These are phyloP conservation scores for Annulohypoxylon bovei DNA, from an alignment of 495 filamentous ascomycete genomes.

Conservation along the genomic window DNA sequence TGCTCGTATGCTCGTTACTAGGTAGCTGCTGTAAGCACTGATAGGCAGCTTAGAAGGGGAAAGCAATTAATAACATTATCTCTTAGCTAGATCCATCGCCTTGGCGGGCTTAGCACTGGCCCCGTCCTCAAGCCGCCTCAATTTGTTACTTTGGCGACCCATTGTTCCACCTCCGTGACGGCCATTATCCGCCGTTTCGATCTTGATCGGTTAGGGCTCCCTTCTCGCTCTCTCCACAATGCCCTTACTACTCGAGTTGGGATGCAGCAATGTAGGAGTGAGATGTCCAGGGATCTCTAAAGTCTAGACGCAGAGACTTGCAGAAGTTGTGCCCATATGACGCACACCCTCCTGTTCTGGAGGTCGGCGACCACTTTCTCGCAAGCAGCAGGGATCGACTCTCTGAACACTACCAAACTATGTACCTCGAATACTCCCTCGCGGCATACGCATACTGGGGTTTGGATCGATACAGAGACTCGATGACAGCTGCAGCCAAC, in stretches of 20 bases:
- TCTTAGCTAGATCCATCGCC: slow-evolving; percentile 31
- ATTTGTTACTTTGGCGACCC: not conserved
- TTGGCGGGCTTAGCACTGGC: slow-evolving; percentile 39
- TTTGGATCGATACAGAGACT: slow-evolving; percentile 36
- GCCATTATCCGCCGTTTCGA: slow-evolving; percentile 10
- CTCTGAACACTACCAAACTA: slow-evolving; percentile 23
- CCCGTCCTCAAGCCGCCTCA: slow-evolving; percentile 25
- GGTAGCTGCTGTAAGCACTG: slow-evolving; percentile 28
- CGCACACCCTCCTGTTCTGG: slow-evolving; percentile 41
- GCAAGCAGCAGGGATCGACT: slow-evolving; percentile 46
- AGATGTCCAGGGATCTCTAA: slow-evolving; percentile 31
- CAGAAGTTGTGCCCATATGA: slow-evolving; percentile 44
- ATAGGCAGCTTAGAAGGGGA: slow-evolving; percentile 17
- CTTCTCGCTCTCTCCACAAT: slow-evolving; percentile 21
- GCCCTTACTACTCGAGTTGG: slow-evolving; percentile 32
- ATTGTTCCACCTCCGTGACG: slow-evolving; percentile 18
- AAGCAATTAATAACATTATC: slow-evolving; percentile 37
- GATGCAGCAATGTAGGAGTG: slow-evolving; percentile 30
- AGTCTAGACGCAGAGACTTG: slow-evolving; percentile 45
- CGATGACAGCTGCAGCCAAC: slow-evolving; percentile 43
- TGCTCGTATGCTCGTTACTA: slow-evolving; percentile 3
- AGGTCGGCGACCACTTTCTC: slow-evolving; percentile 44
- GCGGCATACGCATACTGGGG: slow-evolving; percentile 14
- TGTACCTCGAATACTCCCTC: slow-evolving; percentile 44
- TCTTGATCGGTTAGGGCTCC: slow-evolving; percentile 14